These are phyloP conservation scores for Cystoderma amianthinum DNA, from an alignment of 768 basidiomycete genomes.

Conservation along the genomic window DNA sequence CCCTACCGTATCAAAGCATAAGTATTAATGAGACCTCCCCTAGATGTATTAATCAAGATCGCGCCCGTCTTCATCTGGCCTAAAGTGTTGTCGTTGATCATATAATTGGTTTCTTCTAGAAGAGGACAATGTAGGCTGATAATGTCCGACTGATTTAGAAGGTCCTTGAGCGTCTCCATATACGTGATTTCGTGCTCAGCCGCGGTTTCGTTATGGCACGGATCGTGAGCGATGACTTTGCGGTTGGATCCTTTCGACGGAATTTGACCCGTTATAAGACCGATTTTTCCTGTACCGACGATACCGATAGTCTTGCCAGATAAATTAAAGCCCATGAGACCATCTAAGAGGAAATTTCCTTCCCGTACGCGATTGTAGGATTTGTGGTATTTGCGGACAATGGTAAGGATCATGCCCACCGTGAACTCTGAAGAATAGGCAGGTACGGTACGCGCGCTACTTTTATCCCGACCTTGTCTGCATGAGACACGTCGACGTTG, in stretches of 20 bases:
- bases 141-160: constrained; percentile 28
- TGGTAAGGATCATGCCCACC: constrained; percentile 38
- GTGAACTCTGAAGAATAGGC: constrained; percentile 38
- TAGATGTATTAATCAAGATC: constrained; percentile 34
- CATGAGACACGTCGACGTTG: constrained; percentile 29
- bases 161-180: constrained; percentile 25
- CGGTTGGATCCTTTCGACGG: constrained; percentile 30
- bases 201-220: constrained; percentile 24
- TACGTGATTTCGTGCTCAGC: constrained; percentile 29
- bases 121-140: constrained; percentile 37
- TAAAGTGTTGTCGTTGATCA: constrained; percentile 32
- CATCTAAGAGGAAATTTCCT: constrained; percentile 38
- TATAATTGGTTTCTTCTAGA: constrained; percentile 26
- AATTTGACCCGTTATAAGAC: constrained; percentile 33
- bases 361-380: constrained; percentile 37
- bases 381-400: constrained; percentile 39
- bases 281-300: constrained; percentile 37
- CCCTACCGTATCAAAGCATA: constrained; percentile 30
- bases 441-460: constrained; percentile 34
- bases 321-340: constrained; percentile 33
- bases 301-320: constrained; percentile 34
- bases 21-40: constrained; percentile 34
- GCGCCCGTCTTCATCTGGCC: constrained; percentile 31
- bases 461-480: constrained; percentile 22
- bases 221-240: constrained; percentile 33